Evolutionary conservation across 495 filamentous ascomycete species (phyloP).

Genomic region (Xylaria curta): DNA sequence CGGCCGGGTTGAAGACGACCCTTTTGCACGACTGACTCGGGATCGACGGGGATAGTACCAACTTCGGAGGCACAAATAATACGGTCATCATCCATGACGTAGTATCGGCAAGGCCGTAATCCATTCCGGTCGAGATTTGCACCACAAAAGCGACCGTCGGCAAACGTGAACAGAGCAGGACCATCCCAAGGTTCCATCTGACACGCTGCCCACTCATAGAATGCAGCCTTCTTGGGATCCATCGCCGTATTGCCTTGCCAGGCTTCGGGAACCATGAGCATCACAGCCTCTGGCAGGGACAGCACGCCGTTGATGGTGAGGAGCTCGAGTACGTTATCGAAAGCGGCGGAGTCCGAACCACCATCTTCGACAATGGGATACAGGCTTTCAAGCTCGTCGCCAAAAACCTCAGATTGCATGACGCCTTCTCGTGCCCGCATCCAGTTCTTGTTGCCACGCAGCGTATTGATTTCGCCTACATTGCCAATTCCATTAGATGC

Average conservation of each 20-base stretch:
- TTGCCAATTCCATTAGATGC: conserved; percentile 42
- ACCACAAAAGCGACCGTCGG: conserved; percentile 96
- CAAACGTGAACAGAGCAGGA: conserved; percentile 96
- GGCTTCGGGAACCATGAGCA: conserved; percentile 99
- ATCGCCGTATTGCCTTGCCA: conserved; percentile 95
- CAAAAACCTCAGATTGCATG: conserved; percentile 91
- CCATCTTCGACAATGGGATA: conserved; percentile 98
- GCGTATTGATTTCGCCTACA: conserved; percentile 90
- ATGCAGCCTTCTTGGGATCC: conserved; percentile 95
- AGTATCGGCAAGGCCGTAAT: conserved; percentile 95
- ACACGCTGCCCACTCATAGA: conserved; percentile 99
- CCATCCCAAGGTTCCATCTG: conserved; percentile 99
- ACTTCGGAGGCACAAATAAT: conserved; percentile 99
- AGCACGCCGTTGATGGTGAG: conserved; percentile 96
- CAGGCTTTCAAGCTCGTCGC: conserved; percentile 86
- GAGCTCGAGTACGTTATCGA: conserved; percentile 97
- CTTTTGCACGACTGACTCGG: conserved; percentile 91
- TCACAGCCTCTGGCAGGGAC: conserved; percentile 95
- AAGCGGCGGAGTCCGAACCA: conserved; percentile 96
- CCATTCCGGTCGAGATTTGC: conserved; percentile 99
- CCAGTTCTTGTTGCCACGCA: conserved; percentile 99
- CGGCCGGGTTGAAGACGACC: conserved; percentile 93
- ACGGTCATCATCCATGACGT: conserved; percentile 96
- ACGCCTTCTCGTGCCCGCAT: conserved; percentile 98
- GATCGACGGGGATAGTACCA: conserved; percentile 90